Evolutionary conservation across 2,329 filamentous ascomycete species (phyloP), one percentile per base, ranked within the genome.

Genomic region (Penicillium aurantiogriseum): DNA sequence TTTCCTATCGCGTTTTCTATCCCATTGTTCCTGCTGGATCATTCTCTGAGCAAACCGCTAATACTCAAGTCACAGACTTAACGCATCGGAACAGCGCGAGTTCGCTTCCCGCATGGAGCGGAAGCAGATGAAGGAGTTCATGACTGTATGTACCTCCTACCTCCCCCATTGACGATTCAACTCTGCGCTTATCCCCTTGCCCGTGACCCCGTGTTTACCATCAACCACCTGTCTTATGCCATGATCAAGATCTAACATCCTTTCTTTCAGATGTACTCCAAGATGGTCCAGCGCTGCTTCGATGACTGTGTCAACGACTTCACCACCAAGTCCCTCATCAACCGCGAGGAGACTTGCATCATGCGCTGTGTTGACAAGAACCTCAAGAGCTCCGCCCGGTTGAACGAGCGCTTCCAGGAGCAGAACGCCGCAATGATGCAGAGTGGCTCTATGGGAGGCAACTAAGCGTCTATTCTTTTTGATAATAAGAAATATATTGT

Each of bases 71-170:
- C 50, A 52, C 69, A 89, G 87, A 68, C 88, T 96, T 74, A 90
- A 85, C 67, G 75, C 83, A 70, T 77, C 86, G 70, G 93, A 97
- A 83, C 90, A 95, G 82, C 90, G 91, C 80, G 91, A 94, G 83
- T 89, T 99, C 74, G 89, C 96, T 79, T 80, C 86, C 80, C 91
- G 94, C 78, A 92, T 99, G 86, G 92, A 97, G 82, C 90, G 90
- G 80, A 95, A 94, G 80, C 94, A 99, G 80, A 91, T 99, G 84
- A 96, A 96, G 81, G 93, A 97, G 76, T 97, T 99, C 75, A 96
- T 97, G 88, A 90, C 86, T 71, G 94, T 97, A 84, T 69, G 91
- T 83, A 35, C 35, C 45, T 38, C 13, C 33, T 59, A 10, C 7
- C 57, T 35, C 10, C 11, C 11, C 5, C 5, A 0, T 33, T 27